Evolutionary conservation across 805 yeast genomes (phyloP).

Genomic region (Starmera amethionina): DNA sequence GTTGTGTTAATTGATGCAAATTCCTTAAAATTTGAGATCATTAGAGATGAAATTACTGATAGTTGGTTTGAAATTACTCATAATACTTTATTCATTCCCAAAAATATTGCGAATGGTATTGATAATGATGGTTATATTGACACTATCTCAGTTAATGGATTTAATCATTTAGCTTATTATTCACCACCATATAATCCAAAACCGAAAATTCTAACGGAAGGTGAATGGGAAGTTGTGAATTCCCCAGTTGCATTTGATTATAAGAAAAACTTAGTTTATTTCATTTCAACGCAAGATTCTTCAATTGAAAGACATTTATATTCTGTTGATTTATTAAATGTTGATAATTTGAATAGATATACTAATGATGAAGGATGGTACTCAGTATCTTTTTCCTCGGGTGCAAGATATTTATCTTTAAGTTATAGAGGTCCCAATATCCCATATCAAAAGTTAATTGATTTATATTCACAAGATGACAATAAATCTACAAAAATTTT

Average conservation of each 20-base stretch:
- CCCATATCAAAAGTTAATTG: slow-evolving; percentile 69
- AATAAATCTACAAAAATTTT: slow-evolving; percentile 8
- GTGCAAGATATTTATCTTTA: slow-evolving; percentile 61
- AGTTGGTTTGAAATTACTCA: slow-evolving; percentile 77
- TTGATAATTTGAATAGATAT: slow-evolving; percentile 20
- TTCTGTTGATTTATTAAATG: slow-evolving; percentile 47
- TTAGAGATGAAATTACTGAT: slow-evolving; percentile 38
- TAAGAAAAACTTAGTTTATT: slow-evolving; percentile 40
- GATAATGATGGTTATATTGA: slow-evolving; percentile 70
- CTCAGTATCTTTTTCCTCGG: slow-evolving; percentile 67
- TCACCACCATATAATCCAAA: slow-evolving; percentile 52
- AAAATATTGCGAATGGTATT: slow-evolving; percentile 27
- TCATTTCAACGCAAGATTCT: slow-evolving; percentile 63
- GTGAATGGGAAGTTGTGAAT: slow-evolving; percentile 85
- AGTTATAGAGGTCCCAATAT: slow-evolving; percentile 70
- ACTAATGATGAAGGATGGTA: slow-evolving; percentile 53
- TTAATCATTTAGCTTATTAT: slow-evolving; percentile 74
- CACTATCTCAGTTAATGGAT: slow-evolving; percentile 53
- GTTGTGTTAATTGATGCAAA: slow-evolving; percentile 43
- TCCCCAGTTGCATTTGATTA: slow-evolving; percentile 59
- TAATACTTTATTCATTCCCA: slow-evolving; percentile 49
- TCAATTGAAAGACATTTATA: slow-evolving; percentile 81
- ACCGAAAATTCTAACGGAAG: slow-evolving; percentile 56
- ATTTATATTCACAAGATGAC: slow-evolving; percentile 30
- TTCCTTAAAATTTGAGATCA: slow-evolving; percentile 24